These are phyloP conservation scores for Trametes villosa DNA, from an alignment of 768 basidiomycete genomes.

Conservation along the genomic window DNA sequence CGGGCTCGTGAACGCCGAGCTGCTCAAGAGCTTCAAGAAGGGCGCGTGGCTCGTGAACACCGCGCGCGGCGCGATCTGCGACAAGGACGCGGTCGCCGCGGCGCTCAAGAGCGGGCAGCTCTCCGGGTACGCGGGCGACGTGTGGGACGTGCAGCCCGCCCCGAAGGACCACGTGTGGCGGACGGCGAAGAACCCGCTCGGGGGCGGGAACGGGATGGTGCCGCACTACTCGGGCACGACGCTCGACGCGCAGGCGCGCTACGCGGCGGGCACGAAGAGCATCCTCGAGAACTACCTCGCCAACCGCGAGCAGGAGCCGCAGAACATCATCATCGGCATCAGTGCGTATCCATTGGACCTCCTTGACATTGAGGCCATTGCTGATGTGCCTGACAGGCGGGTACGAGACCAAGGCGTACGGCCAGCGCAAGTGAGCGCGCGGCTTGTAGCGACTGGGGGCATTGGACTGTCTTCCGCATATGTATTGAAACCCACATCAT, in stretches of 20 bases:
- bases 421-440: constrained; percentile 22
- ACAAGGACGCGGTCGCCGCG: constrained; percentile 76
- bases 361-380: not conserved
- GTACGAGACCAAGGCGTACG: constrained; percentile 50
- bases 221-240: constrained; percentile 90
- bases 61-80: constrained; percentile 90
- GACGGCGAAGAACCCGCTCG: constrained; percentile 76
- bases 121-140: constrained; percentile 61
- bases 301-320: constrained; percentile 68
- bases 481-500: constrained; percentile 8
- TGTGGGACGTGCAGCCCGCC: constrained; percentile 89
- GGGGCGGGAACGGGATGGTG: constrained; percentile 89
- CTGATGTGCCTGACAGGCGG: constrained; percentile 4
- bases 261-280: constrained; percentile 70
- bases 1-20: constrained; percentile 80
- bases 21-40: constrained; percentile 88
- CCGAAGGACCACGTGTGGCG: constrained; percentile 88
- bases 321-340: constrained; percentile 79
- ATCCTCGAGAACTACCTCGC: constrained; percentile 75
- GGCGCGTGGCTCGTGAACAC: constrained; percentile 94
- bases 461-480: not conserved
- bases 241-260: constrained; percentile 86
- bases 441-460: not conserved
- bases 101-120: constrained; percentile 81
- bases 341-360: constrained; percentile 44